phyloP scores from a whole-genome alignment of 2,329 filamentous ascomycete species.

The Colletotrichum graminicola region DNA sequence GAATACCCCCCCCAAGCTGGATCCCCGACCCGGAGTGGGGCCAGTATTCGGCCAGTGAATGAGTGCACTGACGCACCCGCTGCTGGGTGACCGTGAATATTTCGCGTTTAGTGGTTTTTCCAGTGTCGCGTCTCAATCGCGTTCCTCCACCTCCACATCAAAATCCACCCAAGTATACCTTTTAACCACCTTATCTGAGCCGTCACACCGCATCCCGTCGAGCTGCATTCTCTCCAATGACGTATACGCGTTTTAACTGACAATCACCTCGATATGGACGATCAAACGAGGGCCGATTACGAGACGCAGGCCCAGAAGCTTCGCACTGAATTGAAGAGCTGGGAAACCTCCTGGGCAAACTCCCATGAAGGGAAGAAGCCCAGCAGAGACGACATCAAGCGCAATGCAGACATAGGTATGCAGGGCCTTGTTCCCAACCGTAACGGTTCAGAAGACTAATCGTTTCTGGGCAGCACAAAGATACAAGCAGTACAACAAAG shows the following conservation, averaged over 20 bases:
- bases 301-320: constrained; percentile 66
- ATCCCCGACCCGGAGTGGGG: not conserved
- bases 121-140: constrained; percentile 32
- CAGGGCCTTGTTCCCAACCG: not conserved
- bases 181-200: not conserved
- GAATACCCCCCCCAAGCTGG: no score
- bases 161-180: constrained; percentile 24
- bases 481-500: constrained; percentile 81
- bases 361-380: constrained; percentile 77
- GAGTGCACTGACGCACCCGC: not conserved
- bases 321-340: constrained; percentile 78
- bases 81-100: constrained; percentile 18
- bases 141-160: constrained; percentile 22
- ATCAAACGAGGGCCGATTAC: constrained; percentile 57
- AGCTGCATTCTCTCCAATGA: constrained; percentile 20
- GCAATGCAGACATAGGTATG: constrained; percentile 77
- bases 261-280: constrained; percentile 57
- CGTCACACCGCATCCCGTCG: not conserved
- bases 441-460: not conserved
- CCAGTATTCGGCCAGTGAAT: not conserved
- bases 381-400: constrained; percentile 80
- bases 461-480: constrained; percentile 67
- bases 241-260: constrained; percentile 5
- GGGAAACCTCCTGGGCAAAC: constrained; percentile 77
- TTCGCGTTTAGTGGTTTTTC: constrained; percentile 40